Evolutionary conservation across 352 stramenopile species (phyloP), one percentile per base, ranked within the genome.

Genomic region (Phytophthora sojae): DNA sequence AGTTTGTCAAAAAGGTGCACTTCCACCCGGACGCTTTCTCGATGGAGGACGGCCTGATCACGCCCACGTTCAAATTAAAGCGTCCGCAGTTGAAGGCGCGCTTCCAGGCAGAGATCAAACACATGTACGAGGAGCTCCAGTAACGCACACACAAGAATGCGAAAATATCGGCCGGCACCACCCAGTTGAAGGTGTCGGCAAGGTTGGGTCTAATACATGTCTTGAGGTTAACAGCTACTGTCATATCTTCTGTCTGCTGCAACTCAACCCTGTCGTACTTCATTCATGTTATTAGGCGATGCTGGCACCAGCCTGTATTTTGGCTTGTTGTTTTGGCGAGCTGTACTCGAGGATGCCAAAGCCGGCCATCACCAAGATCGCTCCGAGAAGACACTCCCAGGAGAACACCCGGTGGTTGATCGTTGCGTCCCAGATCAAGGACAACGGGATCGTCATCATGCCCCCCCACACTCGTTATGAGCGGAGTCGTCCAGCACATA

Each of bases 31-130:
- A 97, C 42, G 69, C 84, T 19, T 99, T 98, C 72, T 88, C 79
- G 0, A 90, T 96, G 57, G 95, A 98, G 9, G 97, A 96, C 55
- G 91, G 84, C 19, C 81, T 98, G n/a, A 85, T 98, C 50, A 99
- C 96, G 8, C 94, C 95, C 17, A 99, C 96, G 4, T 98, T 98
- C 78, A 99, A 99, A 73, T 83, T 99, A 64, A 99, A 99, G 80
- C 81, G 97, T 6, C 76, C 75, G 32, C 81, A 89, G 45, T 76
- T 89, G 35, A 91, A 86, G 63, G 57, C 45, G 45, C 75, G 72
- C 50, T 88, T 89, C 61, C 58, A 89, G 52, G 6, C 61, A n/a
- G 61, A 91, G 61, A 85, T 90, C 52, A 62, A 75, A 11, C 71
- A 69, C 44, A 73, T 91, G 80, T 91, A 88, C 53, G 80, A 76